Percentiles rank a stretch among this genome's conserved stretches.
Evolutionary conservation across 2,329 filamentous ascomycete genomes (phyloP).

Genomic region (Lasiodiplodia theobromae): DNA sequence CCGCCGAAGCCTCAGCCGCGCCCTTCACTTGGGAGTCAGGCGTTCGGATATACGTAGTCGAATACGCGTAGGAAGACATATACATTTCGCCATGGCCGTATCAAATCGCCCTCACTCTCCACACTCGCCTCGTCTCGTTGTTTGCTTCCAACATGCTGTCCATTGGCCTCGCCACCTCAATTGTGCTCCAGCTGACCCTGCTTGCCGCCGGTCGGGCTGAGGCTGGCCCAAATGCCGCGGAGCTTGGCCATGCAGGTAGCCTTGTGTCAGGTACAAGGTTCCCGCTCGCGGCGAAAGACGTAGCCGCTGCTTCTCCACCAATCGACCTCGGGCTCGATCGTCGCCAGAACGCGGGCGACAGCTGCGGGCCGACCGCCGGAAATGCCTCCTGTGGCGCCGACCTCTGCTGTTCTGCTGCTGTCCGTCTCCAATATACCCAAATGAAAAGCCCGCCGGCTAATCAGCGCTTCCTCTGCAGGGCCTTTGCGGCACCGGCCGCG

Average conservation of each 20-base stretch:
- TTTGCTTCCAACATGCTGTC: not conserved
- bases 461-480: not conserved
- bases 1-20: not conserved
- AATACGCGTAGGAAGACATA: not conserved
- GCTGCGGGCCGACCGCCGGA: conserved; percentile 22
- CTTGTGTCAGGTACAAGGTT: conserved; percentile 9
- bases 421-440: not conserved
- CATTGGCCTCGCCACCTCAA: not conserved
- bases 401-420: conserved; percentile 20
- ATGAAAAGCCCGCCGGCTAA: not conserved
- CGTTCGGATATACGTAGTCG: not conserved
- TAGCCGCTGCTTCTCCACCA: conserved; percentile 12
- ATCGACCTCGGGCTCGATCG: conserved; percentile 4
- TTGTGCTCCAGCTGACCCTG: conserved; percentile 3
- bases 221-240: not conserved
- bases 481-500: conserved; percentile 58
- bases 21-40: not conserved
- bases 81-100: conserved; percentile 14
- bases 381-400: conserved; percentile 3
- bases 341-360: conserved; percentile 12
- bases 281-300: not conserved
- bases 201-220: not conserved
- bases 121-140: not conserved
- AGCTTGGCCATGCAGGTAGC: conserved; percentile 16
- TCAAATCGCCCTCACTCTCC: not conserved